Percentiles rank a stretch among this genome's conserved stretches.
These are phyloP conservation scores for Nissolia schottii DNA, from an alignment of 306 rosid genomes.

Conservation along the genomic window DNA sequence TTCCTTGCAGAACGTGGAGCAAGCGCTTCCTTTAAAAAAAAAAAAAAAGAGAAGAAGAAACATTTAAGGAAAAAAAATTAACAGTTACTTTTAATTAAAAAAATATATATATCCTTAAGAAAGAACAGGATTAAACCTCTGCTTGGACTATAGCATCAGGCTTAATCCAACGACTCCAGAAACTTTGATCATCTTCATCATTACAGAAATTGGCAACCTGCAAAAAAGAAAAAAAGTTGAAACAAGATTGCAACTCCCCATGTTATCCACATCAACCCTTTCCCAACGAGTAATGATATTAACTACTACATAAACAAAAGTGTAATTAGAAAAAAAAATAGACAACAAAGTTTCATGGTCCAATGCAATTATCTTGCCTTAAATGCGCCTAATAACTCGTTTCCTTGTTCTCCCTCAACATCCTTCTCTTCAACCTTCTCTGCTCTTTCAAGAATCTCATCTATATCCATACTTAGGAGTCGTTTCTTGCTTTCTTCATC, in stretches of 20 bases:
- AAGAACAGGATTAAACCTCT: constrained; percentile 54
- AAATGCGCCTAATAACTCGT: constrained; percentile 89
- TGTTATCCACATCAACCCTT: not conserved
- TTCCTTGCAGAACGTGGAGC: constrained; percentile 95
- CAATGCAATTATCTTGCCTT: constrained; percentile 58
- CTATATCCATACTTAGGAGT: constrained; percentile 90
- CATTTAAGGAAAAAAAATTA: not conserved
- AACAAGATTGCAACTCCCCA: not conserved
- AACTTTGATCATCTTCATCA: constrained; percentile 95
- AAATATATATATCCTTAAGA: not conserved
- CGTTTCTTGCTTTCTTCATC: constrained; percentile 97
- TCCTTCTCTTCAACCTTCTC: constrained; percentile 97
- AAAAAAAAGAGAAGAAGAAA: not conserved
- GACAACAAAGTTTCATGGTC: not conserved
- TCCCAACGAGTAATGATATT: not conserved
- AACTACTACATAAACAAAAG: not conserved
- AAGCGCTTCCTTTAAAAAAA: constrained; percentile 75
- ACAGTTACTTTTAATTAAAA: not conserved
- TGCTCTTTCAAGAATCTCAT: constrained; percentile 99
- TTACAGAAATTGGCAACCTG: constrained; percentile 93
- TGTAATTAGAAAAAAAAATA: not conserved
- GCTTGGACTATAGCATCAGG: constrained; percentile 84
- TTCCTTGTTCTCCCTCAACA: constrained; percentile 59
- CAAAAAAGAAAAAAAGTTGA: not conserved
- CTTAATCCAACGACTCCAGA: constrained; percentile 99